Conservation (phyloP, 768 basidiomycete genomes). For the Boletellus emodensis region DNA sequence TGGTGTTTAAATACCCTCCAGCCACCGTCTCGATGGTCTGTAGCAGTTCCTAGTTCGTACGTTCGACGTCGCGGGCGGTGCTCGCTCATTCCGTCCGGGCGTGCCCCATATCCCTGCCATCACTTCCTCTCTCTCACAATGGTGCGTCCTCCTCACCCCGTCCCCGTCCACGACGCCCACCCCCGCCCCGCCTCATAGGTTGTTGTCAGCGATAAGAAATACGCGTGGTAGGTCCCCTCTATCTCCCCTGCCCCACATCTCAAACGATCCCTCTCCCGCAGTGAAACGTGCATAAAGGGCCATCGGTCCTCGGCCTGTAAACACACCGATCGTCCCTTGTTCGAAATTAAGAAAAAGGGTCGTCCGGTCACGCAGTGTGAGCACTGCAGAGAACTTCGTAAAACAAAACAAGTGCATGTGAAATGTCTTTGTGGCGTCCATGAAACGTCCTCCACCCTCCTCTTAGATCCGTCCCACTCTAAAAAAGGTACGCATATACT, state of each 20-base stretch:
- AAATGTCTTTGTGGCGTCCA: constrained; percentile 41
- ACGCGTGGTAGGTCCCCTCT: constrained; percentile 60
- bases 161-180: constrained; percentile 1
- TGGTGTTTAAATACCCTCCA: constrained; percentile 45
- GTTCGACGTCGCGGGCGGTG: constrained; percentile 58
- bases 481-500: constrained; percentile 60
- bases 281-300: constrained; percentile 92
- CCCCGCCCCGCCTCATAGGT: constrained; percentile 39
- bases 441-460: constrained; percentile 27
- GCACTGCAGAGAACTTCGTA: constrained; percentile 44
- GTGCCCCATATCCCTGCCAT: constrained; percentile 11
- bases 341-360: constrained; percentile 71
- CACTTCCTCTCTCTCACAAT: constrained; percentile 30
- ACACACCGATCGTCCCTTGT: constrained; percentile 83
- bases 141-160: constrained; percentile 33
- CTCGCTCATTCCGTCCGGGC: constrained; percentile 35
- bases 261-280: constrained; percentile 27
- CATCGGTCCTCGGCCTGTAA: constrained; percentile 87
- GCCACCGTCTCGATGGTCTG: constrained; percentile 26
- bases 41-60: constrained; percentile 43
- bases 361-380: constrained; percentile 55
- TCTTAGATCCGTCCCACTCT: constrained; percentile 28
- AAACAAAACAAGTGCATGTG: constrained; percentile 44
- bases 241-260: constrained; percentile 1
- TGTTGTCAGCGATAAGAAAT: constrained; percentile 73